phyloP scores from a whole-genome alignment of 225 moss, liverwort and hornwort genomes.

The Sphagnum tenellum region DNA sequence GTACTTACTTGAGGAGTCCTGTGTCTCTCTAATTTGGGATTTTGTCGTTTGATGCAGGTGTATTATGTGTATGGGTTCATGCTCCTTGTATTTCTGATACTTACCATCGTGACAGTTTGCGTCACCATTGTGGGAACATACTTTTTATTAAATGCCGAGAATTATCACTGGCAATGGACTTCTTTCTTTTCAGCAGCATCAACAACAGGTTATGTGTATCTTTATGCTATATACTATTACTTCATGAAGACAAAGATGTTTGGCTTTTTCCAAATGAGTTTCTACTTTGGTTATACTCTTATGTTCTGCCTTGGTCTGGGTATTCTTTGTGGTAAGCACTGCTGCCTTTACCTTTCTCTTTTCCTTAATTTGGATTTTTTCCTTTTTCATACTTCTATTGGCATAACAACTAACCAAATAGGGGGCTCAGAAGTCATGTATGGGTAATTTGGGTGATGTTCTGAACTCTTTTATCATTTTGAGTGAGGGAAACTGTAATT shows the following conservation, averaged over 20 bases:
- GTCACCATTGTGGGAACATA: conserved; percentile 97
- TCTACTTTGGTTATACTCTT: conserved; percentile 97
- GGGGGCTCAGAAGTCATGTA: too few relatives aligned
- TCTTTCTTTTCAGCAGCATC: conserved; percentile 93
- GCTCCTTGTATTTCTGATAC: conserved; percentile 89
- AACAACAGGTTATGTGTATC: conserved; percentile 83
- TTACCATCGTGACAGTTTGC: conserved; percentile 95
- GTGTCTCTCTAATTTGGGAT: too few relatives aligned
- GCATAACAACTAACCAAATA: too few relatives aligned
- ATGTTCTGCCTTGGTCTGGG: conserved; percentile 98
- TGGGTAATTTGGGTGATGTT: too few relatives aligned
- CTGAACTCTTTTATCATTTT: too few relatives aligned
- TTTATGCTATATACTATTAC: conserved; percentile 94
- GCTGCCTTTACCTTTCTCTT: too few relatives aligned
- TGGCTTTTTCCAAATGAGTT: conserved; percentile 97
- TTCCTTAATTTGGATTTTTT: too few relatives aligned
- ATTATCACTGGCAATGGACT: conserved; percentile 99
- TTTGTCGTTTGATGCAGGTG: conserved; percentile 34
- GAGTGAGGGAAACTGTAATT: too few relatives aligned
- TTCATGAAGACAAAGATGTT: conserved; percentile 99
- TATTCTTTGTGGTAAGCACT: conserved; percentile 74
- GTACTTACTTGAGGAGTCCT: too few relatives aligned
- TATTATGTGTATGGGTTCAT: conserved; percentile 99
- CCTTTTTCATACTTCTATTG: too few relatives aligned
- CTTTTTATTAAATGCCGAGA: conserved; percentile 93